These are phyloP conservation scores for sweet orange (Citrus sinensis) DNA, from an alignment of 345 rosid genomes.

Conservation along the genomic window DVS_A1.0 CM039163.1:21678001-21678500, in stretches of 20 bases:
- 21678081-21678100: conserved; percentile 67
- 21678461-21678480: not conserved
- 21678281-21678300: conserved; percentile 64
- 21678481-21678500: not conserved
- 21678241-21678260: conserved; percentile 57
- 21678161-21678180: conserved; percentile 7
- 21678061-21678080: conserved; percentile 66
- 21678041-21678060: conserved; percentile 1
- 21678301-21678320: conserved; percentile 58
- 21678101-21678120: conserved; percentile 56
- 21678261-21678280: conserved; percentile 58
- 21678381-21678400: conserved; percentile 15
- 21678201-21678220: not conserved
- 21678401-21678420: not conserved
- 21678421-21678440: not conserved
- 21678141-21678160: not conserved
- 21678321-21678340: conserved; percentile 30
- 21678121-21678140: conserved; percentile 15
- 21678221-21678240: conserved; percentile 78
- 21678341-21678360: conserved; percentile 53
- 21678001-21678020: conserved; percentile 10
- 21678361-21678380: conserved; percentile 65
- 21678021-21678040: not conserved
- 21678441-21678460: not conserved
- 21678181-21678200: not conserved